A percentile compares a stretch with the other conserved stretches of the same genome.
Conservation (phyloP, 202 grass and related monocot genomes). For the Cymbopogon flexuosus region DNA sequence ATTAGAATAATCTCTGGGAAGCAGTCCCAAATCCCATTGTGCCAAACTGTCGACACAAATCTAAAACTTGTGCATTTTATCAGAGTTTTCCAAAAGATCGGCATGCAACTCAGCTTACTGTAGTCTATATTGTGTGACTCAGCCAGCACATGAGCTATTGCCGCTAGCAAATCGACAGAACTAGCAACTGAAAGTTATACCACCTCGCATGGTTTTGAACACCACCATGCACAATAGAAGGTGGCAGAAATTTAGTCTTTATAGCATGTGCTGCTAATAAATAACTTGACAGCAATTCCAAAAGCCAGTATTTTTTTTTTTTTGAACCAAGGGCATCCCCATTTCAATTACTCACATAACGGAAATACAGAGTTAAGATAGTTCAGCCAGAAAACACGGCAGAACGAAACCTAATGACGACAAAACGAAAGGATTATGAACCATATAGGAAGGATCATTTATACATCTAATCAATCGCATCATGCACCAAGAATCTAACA, state of each 20-base stretch:
- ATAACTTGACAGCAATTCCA: not conserved
- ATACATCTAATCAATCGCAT: not conserved
- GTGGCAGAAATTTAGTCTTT: not conserved
- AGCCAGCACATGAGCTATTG: not conserved
- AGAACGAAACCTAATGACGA: too few relatives aligned
- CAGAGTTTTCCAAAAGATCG: not conserved
- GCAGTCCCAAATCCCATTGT: not conserved
- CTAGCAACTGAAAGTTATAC: not conserved
- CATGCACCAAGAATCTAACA: not conserved
- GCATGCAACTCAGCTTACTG: not conserved
- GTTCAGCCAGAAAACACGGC: too few relatives aligned
- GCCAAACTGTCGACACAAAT: not conserved
- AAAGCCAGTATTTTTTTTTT: not conserved
- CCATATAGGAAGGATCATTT: not conserved
- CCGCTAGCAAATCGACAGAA: not conserved
- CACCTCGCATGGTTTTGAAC: not conserved
- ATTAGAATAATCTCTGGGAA: not conserved
- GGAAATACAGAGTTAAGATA: too few relatives aligned
- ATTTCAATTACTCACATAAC: too few relatives aligned
- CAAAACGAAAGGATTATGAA: too few relatives aligned
- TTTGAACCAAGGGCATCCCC: too few relatives aligned
- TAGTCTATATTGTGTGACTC: not conserved
- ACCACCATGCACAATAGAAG: not conserved
- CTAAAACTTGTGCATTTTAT: not conserved
- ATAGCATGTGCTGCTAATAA: not conserved